Percentiles rank a stretch among this genome's conserved stretches.
Evolutionary conservation across 2,329 filamentous ascomycete species (phyloP).

Genomic region (Ceratocystis lukuohia): DNA sequence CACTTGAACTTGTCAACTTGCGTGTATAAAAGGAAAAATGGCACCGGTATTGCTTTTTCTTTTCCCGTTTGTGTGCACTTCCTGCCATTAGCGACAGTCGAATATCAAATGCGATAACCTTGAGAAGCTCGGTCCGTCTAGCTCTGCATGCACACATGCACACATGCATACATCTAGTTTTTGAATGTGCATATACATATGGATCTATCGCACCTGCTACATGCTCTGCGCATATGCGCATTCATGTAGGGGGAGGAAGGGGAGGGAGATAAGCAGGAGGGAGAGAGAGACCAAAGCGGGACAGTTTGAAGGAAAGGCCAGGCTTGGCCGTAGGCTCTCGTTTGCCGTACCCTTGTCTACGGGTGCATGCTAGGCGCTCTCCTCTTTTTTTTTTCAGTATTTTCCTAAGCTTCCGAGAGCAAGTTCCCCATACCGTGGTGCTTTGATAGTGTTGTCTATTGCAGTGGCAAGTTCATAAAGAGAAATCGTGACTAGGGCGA

Average conservation of each 20-base stretch:
- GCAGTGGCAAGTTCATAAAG: neutral
- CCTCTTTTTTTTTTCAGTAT: neutral
- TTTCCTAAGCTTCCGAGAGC: neutral
- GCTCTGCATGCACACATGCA: neutral
- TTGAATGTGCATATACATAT: neutral
- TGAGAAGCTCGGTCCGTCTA: neutral
- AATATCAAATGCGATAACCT: neutral
- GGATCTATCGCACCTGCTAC: neutral
- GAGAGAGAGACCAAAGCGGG: neutral
- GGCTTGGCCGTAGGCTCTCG: neutral
- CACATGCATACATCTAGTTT: neutral
- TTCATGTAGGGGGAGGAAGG: neutral
- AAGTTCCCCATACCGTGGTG: neutral
- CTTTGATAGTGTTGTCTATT: neutral
- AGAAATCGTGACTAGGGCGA: neutral
- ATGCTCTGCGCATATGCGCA: neutral
- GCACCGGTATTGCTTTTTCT: neutral
- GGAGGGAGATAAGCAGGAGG: neutral
- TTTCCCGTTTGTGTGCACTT: neutral
- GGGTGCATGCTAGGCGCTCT: neutral
- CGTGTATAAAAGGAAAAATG: neutral
- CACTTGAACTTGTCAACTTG: neutral
- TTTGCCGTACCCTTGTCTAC: neutral
- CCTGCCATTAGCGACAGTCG: neutral
- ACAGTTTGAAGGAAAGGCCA: too few relatives aligned